Conservation (phyloP, 2,329 filamentous ascomycete species). For the Fusarium verticillioides region DNA sequence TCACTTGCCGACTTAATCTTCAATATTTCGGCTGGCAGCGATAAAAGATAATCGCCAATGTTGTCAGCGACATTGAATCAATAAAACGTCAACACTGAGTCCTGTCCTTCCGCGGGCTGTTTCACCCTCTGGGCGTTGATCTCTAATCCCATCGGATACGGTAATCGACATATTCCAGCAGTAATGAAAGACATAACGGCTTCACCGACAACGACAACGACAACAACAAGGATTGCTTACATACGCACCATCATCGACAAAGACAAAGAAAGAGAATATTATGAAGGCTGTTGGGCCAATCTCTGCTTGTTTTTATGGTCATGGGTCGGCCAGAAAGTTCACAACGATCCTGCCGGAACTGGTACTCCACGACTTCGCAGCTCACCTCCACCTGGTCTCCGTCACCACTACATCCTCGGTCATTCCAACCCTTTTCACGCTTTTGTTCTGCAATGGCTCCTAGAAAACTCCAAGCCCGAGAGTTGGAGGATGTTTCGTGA, state of each 20-base stretch:
- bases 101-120: neutral
- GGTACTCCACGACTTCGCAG: neutral
- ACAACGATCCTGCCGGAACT: neutral
- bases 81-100: too few relatives aligned
- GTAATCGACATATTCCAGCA: accelerated
- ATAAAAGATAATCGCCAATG: accelerated
- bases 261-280: neutral
- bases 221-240: neutral
- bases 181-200: neutral
- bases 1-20: neutral
- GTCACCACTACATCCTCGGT: neutral
- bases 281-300: neutral
- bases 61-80: accelerated
- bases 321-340: slow-evolving; percentile 7
- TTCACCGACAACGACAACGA: accelerated
- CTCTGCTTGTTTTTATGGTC: neutral
- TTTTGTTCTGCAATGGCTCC: neutral
- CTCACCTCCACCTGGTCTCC: neutral
- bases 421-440: neutral
- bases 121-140: accelerated
- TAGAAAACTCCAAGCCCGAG: accelerated
- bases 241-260: neutral
- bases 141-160: accelerated
- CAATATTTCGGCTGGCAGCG: neutral
- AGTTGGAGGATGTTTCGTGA: neutral